Conservation (phyloP, 371 early-diverging fungal genomes). For the Phascolomyces articulosus region DNA sequence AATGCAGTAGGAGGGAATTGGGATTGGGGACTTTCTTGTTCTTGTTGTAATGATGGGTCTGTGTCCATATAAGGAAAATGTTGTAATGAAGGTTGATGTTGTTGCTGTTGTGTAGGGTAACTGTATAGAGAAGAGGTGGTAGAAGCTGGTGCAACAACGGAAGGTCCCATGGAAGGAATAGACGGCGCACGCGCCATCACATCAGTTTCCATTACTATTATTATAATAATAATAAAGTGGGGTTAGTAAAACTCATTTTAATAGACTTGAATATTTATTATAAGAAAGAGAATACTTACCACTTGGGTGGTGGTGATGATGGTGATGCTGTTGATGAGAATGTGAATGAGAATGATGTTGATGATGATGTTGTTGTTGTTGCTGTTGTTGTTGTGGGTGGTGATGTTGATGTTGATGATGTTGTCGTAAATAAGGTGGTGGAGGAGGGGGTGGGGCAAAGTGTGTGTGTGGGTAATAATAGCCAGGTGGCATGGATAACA, state of each 20-base stretch:
- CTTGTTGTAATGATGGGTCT: background rate
- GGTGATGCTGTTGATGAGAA: slow-evolving; percentile 6
- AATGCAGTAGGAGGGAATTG: background rate
- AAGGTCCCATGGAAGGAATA: slow-evolving; percentile 11
- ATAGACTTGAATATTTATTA: too few species aligned
- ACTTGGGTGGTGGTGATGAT: background rate
- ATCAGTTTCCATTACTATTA: slow-evolving; percentile 2
- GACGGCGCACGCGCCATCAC: slow-evolving; percentile 12
- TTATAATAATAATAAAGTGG: background rate
- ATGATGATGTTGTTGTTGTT: background rate
- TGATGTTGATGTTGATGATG: slow-evolving; percentile 5
- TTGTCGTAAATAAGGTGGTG: slow-evolving; percentile 3
- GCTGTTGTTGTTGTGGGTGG: background rate
- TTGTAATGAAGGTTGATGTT: too few species aligned
- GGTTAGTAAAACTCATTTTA: too few species aligned
- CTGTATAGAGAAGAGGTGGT: slow-evolving; percentile 3
- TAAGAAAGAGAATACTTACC: background rate
- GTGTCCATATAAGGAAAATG: background rate
- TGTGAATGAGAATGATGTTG: too few species aligned
- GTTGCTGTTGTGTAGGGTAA: background rate
- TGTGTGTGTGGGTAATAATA: slow-evolving; percentile 8
- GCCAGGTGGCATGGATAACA: slow-evolving; percentile 14
- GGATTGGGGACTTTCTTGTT: background rate
- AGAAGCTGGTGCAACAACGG: too few species aligned
- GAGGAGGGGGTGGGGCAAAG: slow-evolving; percentile 17